A percentile compares a stretch with the other conserved stretches of the same genome.
Evolutionary conservation across 305 asterid genomes (phyloP).

Genomic region (Plantago coronopus): DNA sequence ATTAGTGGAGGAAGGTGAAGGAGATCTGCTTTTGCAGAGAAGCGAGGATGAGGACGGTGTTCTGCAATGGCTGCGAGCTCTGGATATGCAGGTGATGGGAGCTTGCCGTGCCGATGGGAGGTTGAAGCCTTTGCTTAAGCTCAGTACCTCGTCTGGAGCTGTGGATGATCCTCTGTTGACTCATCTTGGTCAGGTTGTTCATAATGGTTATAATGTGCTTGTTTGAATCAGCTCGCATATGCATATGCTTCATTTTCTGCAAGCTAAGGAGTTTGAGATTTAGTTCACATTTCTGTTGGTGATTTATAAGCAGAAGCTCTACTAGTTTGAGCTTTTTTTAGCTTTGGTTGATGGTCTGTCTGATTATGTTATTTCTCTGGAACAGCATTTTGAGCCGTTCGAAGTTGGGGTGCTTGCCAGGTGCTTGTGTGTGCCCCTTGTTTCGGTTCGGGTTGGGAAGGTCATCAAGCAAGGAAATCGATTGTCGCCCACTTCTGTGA

Average conservation of each 20-base stretch:
- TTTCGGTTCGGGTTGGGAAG: slow-evolving; percentile 90
- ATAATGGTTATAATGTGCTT: neutral
- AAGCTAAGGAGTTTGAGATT: too few species aligned
- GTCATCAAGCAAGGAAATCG: slow-evolving; percentile 63
- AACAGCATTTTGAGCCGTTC: slow-evolving; percentile 87
- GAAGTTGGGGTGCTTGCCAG: slow-evolving; percentile 91
- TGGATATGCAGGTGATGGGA: slow-evolving; percentile 86
- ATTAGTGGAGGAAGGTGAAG: slow-evolving; percentile 46
- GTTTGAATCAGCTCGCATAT: neutral
- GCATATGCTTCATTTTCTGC: slow-evolving; percentile 35
- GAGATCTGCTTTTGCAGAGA: slow-evolving; percentile 55
- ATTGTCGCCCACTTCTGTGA: slow-evolving; percentile 64
- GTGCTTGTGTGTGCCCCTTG: slow-evolving; percentile 93
- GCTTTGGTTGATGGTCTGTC: neutral
- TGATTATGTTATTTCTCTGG: slow-evolving; percentile 32
- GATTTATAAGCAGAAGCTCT: slow-evolving; percentile 79
- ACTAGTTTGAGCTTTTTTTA: neutral
- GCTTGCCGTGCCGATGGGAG: slow-evolving; percentile 98
- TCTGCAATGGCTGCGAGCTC: slow-evolving; percentile 62
- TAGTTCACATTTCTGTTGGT: slow-evolving; percentile 36
- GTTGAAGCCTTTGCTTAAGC: slow-evolving; percentile 85
- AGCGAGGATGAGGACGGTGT: slow-evolving; percentile 39
- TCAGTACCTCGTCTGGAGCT: slow-evolving; percentile 58
- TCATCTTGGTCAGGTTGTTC: slow-evolving; percentile 72
- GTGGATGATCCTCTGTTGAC: slow-evolving; percentile 76